Conservation (phyloP, 345 rosid species). For the Corymbia maculata region DNA sequence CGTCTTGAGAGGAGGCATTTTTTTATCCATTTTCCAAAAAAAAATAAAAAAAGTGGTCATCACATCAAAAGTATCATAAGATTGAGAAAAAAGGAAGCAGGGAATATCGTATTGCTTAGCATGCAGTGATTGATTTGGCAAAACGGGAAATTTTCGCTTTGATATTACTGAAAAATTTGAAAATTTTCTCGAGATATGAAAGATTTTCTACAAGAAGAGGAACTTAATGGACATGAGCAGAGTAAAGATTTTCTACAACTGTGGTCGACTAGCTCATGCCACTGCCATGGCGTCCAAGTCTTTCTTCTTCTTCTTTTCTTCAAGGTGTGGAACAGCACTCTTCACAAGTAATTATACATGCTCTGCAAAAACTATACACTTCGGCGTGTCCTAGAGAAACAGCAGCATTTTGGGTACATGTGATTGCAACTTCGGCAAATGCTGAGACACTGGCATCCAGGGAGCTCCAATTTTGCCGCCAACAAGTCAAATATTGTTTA, state of each 20-base stretch:
- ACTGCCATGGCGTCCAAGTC: not conserved
- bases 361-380: not conserved
- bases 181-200: not conserved
- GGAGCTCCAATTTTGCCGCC: not conserved
- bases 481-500: not conserved
- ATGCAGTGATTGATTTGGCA: not conserved
- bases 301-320: not conserved
- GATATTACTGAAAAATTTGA: not conserved
- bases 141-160: not conserved
- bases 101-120: not conserved
- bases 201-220: not conserved
- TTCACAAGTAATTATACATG: not conserved
- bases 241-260: not conserved
- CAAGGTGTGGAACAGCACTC: not conserved
- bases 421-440: not conserved
- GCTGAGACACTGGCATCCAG: not conserved
- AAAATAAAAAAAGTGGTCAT: not conserved
- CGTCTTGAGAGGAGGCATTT: not conserved
- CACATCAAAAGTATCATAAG: not conserved
- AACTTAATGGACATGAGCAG: not conserved
- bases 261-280: not conserved
- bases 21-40: not conserved
- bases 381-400: not conserved
- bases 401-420: not conserved
- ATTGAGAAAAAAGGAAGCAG: not conserved